Conservation (phyloP, 257 asterid species). For the Anisodus acutangulus region DNA sequence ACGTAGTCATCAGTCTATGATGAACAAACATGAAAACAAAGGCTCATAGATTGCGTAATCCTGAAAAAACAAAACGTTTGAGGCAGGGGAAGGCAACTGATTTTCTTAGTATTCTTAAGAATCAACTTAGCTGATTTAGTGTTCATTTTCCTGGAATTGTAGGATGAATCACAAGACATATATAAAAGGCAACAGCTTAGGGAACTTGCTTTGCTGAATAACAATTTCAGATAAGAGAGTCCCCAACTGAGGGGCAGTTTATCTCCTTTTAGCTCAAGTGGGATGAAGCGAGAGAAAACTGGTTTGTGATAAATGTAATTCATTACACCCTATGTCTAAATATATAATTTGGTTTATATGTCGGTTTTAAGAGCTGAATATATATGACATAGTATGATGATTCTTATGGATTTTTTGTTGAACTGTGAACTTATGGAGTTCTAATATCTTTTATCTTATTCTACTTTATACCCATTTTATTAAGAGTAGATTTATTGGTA, state of each 20-base stretch:
- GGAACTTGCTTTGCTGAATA: constrained; percentile 76
- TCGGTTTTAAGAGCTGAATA: not conserved
- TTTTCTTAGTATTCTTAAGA: constrained; percentile 47
- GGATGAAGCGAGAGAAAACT: constrained; percentile 79
- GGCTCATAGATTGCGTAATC: not conserved
- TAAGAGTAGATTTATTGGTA: no score
- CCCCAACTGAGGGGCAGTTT: constrained; percentile 73
- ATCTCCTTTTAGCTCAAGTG: constrained; percentile 69
- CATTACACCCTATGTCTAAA: not conserved
- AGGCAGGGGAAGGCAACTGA: not conserved
- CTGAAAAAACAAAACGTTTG: not conserved
- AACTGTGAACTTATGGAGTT: no score
- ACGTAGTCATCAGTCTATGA: not conserved
- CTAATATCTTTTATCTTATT: no score
- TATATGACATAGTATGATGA: no score
- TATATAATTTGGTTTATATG: not conserved
- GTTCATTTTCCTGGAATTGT: constrained; percentile 32
- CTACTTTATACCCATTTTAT: no score
- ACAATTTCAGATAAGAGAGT: constrained; percentile 71
- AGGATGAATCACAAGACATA: constrained; percentile 80
- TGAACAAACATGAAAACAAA: no score
- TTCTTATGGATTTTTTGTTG: no score
- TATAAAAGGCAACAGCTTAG: constrained; percentile 83
- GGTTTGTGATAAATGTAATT: constrained; percentile 50
- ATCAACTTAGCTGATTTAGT: constrained; percentile 7